Conservation (phyloP, 1,284 basidiomycete genomes). For the Termitomyces sp. region DNA sequence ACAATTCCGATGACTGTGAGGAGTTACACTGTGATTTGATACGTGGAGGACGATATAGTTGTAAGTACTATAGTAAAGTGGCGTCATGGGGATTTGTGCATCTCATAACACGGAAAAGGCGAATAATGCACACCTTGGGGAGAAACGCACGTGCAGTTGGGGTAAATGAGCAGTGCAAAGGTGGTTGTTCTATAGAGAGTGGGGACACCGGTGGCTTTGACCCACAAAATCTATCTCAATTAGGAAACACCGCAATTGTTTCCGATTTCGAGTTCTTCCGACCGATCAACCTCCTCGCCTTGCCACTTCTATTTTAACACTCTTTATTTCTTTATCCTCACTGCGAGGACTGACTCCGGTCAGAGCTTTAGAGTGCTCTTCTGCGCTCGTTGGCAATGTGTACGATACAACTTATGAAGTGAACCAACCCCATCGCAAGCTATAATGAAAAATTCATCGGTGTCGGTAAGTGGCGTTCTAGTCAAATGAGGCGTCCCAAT, state of each 20-base stretch:
- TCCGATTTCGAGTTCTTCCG: not conserved
- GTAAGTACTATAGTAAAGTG: not conserved
- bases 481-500: constrained; percentile 12
- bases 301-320: not conserved
- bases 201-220: not conserved
- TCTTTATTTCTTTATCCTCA: not conserved
- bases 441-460: constrained; percentile 16
- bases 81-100: not conserved
- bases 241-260: constrained; percentile 6
- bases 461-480: constrained; percentile 7
- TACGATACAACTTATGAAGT: not conserved
- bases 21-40: not conserved
- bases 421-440: constrained; percentile 19
- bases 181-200: constrained; percentile 3
- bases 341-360: not conserved
- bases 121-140: not conserved
- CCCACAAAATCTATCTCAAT: constrained; percentile 6
- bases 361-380: not conserved
- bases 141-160: not conserved
- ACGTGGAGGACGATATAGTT: not conserved
- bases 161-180: not conserved
- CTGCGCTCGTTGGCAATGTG: not conserved
- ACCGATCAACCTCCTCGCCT: not conserved
- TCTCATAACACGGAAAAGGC: not conserved
- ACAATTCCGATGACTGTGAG: not conserved